Percentiles rank a stretch among this genome's conserved stretches.
Conservation (phyloP, 2,329 filamentous ascomycete species). For the Pseudogymnoascus sp. region DNA sequence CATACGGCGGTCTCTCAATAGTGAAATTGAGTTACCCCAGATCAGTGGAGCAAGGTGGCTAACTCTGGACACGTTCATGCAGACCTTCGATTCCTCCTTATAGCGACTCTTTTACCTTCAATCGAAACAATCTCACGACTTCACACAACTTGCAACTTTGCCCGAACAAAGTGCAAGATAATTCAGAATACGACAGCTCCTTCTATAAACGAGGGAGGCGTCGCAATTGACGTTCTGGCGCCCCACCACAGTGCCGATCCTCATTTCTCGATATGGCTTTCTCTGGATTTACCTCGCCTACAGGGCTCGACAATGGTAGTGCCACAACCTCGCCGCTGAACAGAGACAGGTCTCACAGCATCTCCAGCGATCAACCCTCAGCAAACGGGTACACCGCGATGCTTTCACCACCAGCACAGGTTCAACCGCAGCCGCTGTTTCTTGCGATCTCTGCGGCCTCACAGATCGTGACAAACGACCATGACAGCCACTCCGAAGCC, state of each 20-base stretch:
- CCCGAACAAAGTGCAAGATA: neutral
- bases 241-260: neutral
- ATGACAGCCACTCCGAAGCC: conserved; percentile 63
- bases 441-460: conserved; percentile 82
- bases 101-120: neutral
- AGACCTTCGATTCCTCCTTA: neutral
- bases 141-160: neutral
- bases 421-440: conserved; percentile 75
- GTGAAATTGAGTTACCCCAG: conserved; percentile 3
- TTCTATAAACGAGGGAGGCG: neutral
- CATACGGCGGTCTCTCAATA: neutral
- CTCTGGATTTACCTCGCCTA: conserved; percentile 1
- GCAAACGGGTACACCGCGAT: conserved; percentile 48
- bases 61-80: neutral
- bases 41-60: conserved; percentile 4
- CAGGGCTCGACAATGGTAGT: neutral
- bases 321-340: neutral
- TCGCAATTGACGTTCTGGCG: conserved; percentile 3
- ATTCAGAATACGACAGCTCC: neutral
- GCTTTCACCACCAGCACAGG: conserved; percentile 55
- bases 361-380: conserved; percentile 64
- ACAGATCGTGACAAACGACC: conserved; percentile 83
- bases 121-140: neutral
- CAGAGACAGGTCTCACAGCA: conserved; percentile 39
- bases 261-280: conserved; percentile 2